These are phyloP conservation scores for Trapa bicornis DNA, from an alignment of 345 rosid species.

Conservation along the genomic window DNA sequence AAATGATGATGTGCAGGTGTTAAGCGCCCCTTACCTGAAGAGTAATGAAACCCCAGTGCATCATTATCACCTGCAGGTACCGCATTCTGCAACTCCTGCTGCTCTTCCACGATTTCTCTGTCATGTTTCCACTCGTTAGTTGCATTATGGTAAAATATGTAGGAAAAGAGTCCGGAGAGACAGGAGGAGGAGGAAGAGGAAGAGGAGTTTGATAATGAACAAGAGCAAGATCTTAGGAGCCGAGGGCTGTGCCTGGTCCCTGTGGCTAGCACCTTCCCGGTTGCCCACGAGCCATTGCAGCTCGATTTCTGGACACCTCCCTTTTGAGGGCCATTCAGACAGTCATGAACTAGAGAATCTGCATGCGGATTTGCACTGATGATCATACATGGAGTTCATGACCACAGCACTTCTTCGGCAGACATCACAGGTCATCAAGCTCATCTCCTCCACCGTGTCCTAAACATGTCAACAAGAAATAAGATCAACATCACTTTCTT, in stretches of 20 bases:
- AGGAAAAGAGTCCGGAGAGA: too few species aligned
- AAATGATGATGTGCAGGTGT: conserved; percentile 24
- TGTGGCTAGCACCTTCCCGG: conserved; percentile 75
- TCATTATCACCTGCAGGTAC: conserved; percentile 42
- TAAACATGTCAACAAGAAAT: not conserved
- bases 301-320: conserved; percentile 85
- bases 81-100: too few species aligned
- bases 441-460: not conserved
- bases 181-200: conserved; percentile 7
- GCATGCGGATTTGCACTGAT: not conserved
- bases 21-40: conserved; percentile 80
- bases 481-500: not conserved
- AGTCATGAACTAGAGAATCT: not conserved
- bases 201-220: conserved; percentile 33
- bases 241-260: conserved; percentile 82
- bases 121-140: too few species aligned
- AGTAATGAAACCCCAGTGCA: conserved; percentile 53
- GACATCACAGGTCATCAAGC: not conserved
- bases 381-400: not conserved
- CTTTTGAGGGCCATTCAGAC: conserved; percentile 73
- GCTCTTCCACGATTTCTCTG: too few species aligned
- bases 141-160: too few species aligned
- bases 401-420: not conserved
- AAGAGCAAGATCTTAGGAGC: conserved; percentile 74
- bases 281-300: conserved; percentile 53